These are phyloP conservation scores for Steccherinum ochraceum DNA, from an alignment of 768 basidiomycete species.

Conservation along the genomic window DNA sequence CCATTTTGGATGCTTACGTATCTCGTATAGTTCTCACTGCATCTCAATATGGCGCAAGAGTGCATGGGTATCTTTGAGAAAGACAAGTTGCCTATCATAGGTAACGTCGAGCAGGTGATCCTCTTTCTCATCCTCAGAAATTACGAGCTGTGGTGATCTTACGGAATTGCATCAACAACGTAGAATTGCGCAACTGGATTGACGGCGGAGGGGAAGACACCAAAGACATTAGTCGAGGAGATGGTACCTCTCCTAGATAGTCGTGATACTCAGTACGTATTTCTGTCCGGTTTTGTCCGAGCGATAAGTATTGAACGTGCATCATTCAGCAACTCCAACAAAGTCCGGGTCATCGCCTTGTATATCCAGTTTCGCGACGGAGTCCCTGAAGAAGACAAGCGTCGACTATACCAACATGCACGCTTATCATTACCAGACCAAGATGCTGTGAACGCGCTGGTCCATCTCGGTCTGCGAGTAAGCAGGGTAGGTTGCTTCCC, in stretches of 20 bases:
- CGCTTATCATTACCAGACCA: slow-evolving; percentile 82
- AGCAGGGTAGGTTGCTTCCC: slow-evolving; percentile 56
- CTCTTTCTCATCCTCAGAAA: too few relatives aligned
- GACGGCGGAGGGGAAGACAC: slow-evolving; percentile 89
- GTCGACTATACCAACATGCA: slow-evolving; percentile 93
- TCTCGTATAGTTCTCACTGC: slow-evolving; percentile 75
- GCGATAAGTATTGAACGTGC: neutral
- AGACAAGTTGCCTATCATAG: slow-evolving; percentile 76
- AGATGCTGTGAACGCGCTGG: slow-evolving; percentile 86
- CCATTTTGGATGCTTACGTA: neutral
- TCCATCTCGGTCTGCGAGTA: slow-evolving; percentile 77
- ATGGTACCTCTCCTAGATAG: slow-evolving; percentile 97
- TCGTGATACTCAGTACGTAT: slow-evolving; percentile 68
- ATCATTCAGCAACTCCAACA: slow-evolving; percentile 66
- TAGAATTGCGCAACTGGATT: slow-evolving; percentile 93
- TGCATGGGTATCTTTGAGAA: slow-evolving; percentile 93
- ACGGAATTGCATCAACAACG: neutral
- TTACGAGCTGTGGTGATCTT: neutral
- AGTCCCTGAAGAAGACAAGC: slow-evolving; percentile 96
- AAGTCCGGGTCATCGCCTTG: slow-evolving; percentile 93
- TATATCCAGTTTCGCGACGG: slow-evolving; percentile 95
- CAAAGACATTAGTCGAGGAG: slow-evolving; percentile 92
- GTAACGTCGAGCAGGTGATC: slow-evolving; percentile 82
- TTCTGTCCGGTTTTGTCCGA: neutral
- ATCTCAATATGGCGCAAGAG: slow-evolving; percentile 96